phyloP scores from a whole-genome alignment of 768 basidiomycete genomes.

The Vararia minispora region DNA sequence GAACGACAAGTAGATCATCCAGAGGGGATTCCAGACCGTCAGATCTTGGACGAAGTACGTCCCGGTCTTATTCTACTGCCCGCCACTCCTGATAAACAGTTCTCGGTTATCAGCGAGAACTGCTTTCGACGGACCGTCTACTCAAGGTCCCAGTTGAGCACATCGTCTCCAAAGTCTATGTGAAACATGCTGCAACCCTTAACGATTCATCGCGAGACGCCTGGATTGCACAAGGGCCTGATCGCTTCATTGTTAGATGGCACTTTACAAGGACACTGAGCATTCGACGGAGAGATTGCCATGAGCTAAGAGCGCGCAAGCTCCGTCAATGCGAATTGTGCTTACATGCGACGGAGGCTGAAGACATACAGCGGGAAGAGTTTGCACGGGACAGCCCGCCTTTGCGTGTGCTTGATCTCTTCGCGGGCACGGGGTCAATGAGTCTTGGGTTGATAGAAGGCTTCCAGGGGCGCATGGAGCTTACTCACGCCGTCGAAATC shows the following conservation, averaged over 20 bases:
- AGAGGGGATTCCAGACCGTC: no score
- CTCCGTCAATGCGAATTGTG: slow-evolving; percentile 40
- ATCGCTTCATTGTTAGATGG: slow-evolving; percentile 37
- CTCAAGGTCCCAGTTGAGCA: slow-evolving; percentile 22
- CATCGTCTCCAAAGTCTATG: slow-evolving; percentile 39
- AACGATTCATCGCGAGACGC: slow-evolving; percentile 12
- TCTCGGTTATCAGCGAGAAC: slow-evolving; percentile 35
- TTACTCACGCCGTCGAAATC: slow-evolving; percentile 63
- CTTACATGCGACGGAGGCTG: slow-evolving; percentile 16
- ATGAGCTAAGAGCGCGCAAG: slow-evolving; percentile 22
- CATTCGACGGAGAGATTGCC: slow-evolving; percentile 24
- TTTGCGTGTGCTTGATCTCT: slow-evolving; percentile 29
- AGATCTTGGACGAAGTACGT: no score
- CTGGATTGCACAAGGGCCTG: slow-evolving; percentile 26
- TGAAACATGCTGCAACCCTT: slow-evolving; percentile 26
- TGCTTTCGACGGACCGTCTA: slow-evolving; percentile 46
- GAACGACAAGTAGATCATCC: no score
- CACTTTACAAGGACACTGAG: slow-evolving; percentile 31
- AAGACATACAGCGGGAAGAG: slow-evolving; percentile 13
- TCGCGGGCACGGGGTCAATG: slow-evolving; percentile 47
- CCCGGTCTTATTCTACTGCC: no score
- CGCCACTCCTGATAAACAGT: neutral
- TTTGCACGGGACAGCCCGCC: slow-evolving; percentile 20
- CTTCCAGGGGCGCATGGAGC: slow-evolving; percentile 36
- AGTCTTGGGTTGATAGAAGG: slow-evolving; percentile 45